Evolutionary conservation across 495 filamentous ascomycete species (phyloP).

Genomic region (Penicillium salamii): DNA sequence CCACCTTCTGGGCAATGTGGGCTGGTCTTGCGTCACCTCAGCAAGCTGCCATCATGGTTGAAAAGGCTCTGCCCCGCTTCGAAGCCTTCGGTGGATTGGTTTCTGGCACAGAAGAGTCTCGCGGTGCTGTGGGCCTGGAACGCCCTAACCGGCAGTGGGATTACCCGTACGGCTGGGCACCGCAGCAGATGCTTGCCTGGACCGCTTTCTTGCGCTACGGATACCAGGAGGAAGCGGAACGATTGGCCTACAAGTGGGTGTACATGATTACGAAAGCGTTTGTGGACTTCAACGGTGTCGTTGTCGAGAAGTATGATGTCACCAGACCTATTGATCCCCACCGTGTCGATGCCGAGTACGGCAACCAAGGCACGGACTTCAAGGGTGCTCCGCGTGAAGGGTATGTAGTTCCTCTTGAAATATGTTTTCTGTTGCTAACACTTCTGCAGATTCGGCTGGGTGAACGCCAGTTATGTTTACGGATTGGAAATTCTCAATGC

Average conservation of each 20-base stretch:
- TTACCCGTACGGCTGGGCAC: constrained; percentile 96
- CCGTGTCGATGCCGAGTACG: constrained; percentile 92
- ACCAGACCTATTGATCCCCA: constrained; percentile 85
- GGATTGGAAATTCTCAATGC: constrained; percentile 80
- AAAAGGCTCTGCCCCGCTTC: constrained; percentile 74
- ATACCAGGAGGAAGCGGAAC: constrained; percentile 82
- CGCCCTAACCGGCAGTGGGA: constrained; percentile 96
- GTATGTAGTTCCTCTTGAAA: constrained; percentile 52
- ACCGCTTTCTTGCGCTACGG: constrained; percentile 85
- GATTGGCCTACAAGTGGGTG: constrained; percentile 90
- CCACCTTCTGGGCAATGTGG: constrained; percentile 97
- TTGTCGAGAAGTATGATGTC: constrained; percentile 98
- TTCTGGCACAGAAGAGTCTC: constrained; percentile 81
- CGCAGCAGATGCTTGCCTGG: constrained; percentile 98
- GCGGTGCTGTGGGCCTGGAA: constrained; percentile 73
- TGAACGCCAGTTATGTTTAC: constrained; percentile 93
- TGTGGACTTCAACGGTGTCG: constrained; percentile 94
- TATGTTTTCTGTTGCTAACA: constrained; percentile 21
- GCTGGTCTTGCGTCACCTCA: constrained; percentile 75
- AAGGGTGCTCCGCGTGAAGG: constrained; percentile 93
- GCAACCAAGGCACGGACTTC: constrained; percentile 92
- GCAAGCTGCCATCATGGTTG: constrained; percentile 75
- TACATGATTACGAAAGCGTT: constrained; percentile 98
- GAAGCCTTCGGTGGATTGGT: constrained; percentile 87
- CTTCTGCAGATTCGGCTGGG: constrained; percentile 84